Evolutionary conservation across 202 grass and related monocot species (phyloP).

Genomic region (Musa balbisiana): DNA sequence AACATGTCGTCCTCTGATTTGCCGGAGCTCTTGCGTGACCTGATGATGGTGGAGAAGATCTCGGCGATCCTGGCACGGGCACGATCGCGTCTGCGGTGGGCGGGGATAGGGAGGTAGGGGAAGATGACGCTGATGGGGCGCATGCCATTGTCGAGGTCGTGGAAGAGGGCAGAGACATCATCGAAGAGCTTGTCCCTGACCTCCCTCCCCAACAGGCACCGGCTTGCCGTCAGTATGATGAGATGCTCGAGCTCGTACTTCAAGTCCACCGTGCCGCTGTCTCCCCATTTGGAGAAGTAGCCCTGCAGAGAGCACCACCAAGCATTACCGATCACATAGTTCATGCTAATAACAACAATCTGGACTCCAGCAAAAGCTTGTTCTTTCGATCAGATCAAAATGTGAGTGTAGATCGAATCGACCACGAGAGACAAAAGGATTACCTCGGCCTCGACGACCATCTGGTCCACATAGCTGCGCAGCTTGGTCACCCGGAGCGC

Average conservation of each 20-base stretch:
- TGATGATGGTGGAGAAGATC: conserved; percentile 87
- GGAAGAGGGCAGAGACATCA: conserved; percentile 88
- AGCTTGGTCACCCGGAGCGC: conserved; percentile 65
- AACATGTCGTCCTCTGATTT: conserved; percentile 80
- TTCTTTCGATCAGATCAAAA: not conserved
- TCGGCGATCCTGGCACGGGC: conserved; percentile 58
- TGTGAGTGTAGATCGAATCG: not conserved
- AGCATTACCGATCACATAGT: not conserved
- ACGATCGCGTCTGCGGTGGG: conserved; percentile 51
- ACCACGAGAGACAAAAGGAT: conserved; percentile 3
- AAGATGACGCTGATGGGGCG: conserved; percentile 78
- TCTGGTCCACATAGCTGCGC: conserved; percentile 74
- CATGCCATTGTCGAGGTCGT: conserved; percentile 92
- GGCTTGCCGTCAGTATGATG: conserved; percentile 84
- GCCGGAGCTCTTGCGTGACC: conserved; percentile 67
- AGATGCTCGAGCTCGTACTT: conserved; percentile 89
- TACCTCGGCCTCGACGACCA: conserved; percentile 83
- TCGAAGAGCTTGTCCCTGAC: conserved; percentile 93
- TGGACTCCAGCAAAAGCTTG: not conserved
- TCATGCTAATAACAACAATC: not conserved
- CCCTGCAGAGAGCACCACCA: conserved; percentile 41
- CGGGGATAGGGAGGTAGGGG: conserved; percentile 75
- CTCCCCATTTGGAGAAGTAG: conserved; percentile 96
- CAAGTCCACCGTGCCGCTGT: conserved; percentile 78
- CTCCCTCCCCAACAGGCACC: conserved; percentile 81